Evolutionary conservation across 257 asterid species (phyloP), one percentile per base, ranked within the genome.

Genomic region (Salvia miltiorrhiza): DNA sequence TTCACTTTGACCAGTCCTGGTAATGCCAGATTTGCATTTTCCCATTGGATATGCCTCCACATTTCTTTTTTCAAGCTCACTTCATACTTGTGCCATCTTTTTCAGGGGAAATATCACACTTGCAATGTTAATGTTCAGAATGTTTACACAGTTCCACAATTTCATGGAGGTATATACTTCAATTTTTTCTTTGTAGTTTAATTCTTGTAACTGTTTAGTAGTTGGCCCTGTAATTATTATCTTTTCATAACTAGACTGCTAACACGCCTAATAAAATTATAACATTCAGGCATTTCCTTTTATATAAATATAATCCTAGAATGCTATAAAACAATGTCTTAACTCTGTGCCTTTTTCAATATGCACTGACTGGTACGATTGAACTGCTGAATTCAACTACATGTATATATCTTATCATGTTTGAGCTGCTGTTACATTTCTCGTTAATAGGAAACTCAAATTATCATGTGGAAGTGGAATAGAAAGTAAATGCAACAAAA

Each of bases 1-100:
- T 91, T 41, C 99, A 94, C 84, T 94, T 94, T 76, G 99, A 94
- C 72, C 99, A 94, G 61, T 91, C 99, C 79, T 94, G 99, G 99
- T 94, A 84, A 62, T 52, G 20, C 63, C 65, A 44, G 64, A 72
- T 41, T 67, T 55, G 21, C 41, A 56, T 54, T 63, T 43, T 60
- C 4, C 19, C 63, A 54, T 52, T 61, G 39, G 53, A 37, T 45
- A 33, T 45, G 65, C 24, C 14, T 45, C 59, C 59, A 40, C 26
- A 5, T 41, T 68, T 30, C 53, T 65, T 28, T n/a, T 37, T 16
- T 44, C 39, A 28, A 58, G 14, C 24, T 6, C 65, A 39, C 72
- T 66, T 44, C 60, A 43, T 58, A 23, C 54, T 37, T 52, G 20
- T 64, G 7, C 10, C n/a, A 54, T 66, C 64, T 72, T 76, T 44